Conservation (phyloP, 2,329 filamentous ascomycete species). For the Cladosporium phlei region DNA sequence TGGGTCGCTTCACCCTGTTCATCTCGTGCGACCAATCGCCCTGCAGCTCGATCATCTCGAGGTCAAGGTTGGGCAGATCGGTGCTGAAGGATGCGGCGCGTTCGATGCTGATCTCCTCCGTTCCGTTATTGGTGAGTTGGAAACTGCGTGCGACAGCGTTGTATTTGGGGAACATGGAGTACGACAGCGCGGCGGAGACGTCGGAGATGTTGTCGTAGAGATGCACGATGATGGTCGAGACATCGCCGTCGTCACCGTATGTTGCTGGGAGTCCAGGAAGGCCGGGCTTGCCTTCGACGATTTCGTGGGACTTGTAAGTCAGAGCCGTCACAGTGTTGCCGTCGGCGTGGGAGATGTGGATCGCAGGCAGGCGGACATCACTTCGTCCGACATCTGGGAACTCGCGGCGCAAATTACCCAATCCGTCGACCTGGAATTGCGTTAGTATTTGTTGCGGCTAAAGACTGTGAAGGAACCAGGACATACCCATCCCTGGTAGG, state of each 20-base stretch:
- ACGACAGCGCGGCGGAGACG: slow-evolving; percentile 55
- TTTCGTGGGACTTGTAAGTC: slow-evolving; percentile 53
- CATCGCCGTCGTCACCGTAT: slow-evolving; percentile 52
- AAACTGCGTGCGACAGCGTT: slow-evolving; percentile 60
- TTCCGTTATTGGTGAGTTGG: slow-evolving; percentile 56
- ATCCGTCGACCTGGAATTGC: too few relatives aligned
- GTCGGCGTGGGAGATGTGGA: slow-evolving; percentile 55
- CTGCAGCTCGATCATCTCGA: slow-evolving; percentile 58
- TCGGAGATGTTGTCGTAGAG: slow-evolving; percentile 56
- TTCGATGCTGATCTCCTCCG: slow-evolving; percentile 49
- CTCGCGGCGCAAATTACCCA: slow-evolving; percentile 53
- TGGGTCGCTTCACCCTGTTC: slow-evolving; percentile 49
- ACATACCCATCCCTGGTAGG: slow-evolving; percentile 53
- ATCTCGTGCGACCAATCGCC: slow-evolving; percentile 62
- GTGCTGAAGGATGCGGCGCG: slow-evolving; percentile 58
- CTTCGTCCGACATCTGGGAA: slow-evolving; percentile 61
- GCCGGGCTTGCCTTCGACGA: slow-evolving; percentile 53
- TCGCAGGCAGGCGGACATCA: slow-evolving; percentile 58
- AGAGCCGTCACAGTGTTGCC: slow-evolving; percentile 58
- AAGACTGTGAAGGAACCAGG: too few relatives aligned
- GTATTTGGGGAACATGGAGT: slow-evolving; percentile 59
- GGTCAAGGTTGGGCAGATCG: slow-evolving; percentile 56
- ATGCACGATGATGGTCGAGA: slow-evolving; percentile 55
- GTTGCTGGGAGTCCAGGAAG: slow-evolving; percentile 56
- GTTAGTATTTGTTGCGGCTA: too few relatives aligned